Conservation (phyloP, 176 grass and related monocot species). For the Oryza australiensis region DNA sequence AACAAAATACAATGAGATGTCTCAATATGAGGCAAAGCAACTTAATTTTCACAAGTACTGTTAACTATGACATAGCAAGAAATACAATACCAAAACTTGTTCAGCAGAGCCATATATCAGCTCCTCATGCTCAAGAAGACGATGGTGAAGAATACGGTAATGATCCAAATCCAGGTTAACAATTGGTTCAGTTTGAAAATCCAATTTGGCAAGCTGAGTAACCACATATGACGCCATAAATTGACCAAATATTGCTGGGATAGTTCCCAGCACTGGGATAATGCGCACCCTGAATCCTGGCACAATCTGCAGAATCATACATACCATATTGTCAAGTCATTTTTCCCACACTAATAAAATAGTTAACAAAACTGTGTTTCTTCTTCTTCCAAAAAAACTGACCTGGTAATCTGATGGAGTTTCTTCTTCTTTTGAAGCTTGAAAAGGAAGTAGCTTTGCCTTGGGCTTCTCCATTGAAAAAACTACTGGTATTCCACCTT, state of each 20-base stretch:
- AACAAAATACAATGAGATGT: background rate
- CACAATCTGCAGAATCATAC: constrained; percentile 63
- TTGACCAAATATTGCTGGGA: constrained; percentile 97
- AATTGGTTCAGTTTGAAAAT: constrained; percentile 82
- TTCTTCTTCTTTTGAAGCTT: constrained; percentile 87
- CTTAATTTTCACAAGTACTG: background rate
- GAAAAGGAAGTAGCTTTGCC: constrained; percentile 93
- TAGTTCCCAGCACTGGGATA: constrained; percentile 89
- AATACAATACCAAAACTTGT: constrained; percentile 80
- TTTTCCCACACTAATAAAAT: background rate
- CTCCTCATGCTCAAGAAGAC: constrained; percentile 94
- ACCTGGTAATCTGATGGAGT: constrained; percentile 98
- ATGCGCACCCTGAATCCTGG: constrained; percentile 96
- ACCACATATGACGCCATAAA: constrained; percentile 90
- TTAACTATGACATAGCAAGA: background rate
- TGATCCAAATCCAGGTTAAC: constrained; percentile 98
- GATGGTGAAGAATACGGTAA: constrained; percentile 86
- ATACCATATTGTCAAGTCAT: constrained; percentile 20
- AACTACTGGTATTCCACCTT: constrained; percentile 86
- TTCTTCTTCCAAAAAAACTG: constrained; percentile 10
- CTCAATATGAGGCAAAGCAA: background rate
- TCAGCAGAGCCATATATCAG: constrained; percentile 65
- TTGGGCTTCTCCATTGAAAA: constrained; percentile 95
- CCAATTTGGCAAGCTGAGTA: constrained; percentile 68
- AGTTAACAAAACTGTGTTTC: background rate